Evolutionary conservation across 306 rosid genomes (phyloP).

Genomic region (Malus sieversii): DNA sequence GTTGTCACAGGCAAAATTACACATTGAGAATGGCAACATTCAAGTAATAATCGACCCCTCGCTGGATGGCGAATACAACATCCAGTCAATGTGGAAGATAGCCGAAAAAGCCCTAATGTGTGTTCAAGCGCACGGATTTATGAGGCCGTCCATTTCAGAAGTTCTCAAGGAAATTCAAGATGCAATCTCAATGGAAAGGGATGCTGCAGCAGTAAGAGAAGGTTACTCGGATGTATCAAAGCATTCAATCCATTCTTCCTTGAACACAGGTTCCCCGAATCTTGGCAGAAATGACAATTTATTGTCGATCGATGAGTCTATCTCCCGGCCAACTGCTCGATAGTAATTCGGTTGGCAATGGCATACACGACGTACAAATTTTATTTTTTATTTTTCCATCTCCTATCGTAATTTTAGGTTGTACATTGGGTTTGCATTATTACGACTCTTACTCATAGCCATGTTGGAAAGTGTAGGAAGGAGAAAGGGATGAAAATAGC

Average conservation of each 20-base stretch:
- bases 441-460: too few species aligned
- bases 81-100: slow-evolving; percentile 97
- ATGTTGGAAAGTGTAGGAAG: too few species aligned
- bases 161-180: slow-evolving; percentile 96
- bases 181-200: slow-evolving; percentile 73
- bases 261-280: slow-evolving; percentile 59
- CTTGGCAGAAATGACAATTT: slow-evolving; percentile 55
- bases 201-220: slow-evolving; percentile 36
- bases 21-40: slow-evolving; percentile 91
- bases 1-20: slow-evolving; percentile 62
- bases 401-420: neutral
- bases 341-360: slow-evolving; percentile 20
- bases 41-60: slow-evolving; percentile 87
- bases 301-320: slow-evolving; percentile 69
- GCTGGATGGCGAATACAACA: slow-evolving; percentile 50
- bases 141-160: slow-evolving; percentile 91
- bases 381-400: neutral
- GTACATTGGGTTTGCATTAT: too few species aligned
- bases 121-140: slow-evolving; percentile 76
- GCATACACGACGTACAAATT: neutral
- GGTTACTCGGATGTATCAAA: slow-evolving; percentile 60
- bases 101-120: slow-evolving; percentile 99
- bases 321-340: slow-evolving; percentile 68
- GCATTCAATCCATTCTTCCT: slow-evolving; percentile 62
- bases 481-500: too few species aligned